Base-by-base conservation (phyloP, 2,329 filamentous ascomycete species). In the Thielaviopsis populi region DNA sequence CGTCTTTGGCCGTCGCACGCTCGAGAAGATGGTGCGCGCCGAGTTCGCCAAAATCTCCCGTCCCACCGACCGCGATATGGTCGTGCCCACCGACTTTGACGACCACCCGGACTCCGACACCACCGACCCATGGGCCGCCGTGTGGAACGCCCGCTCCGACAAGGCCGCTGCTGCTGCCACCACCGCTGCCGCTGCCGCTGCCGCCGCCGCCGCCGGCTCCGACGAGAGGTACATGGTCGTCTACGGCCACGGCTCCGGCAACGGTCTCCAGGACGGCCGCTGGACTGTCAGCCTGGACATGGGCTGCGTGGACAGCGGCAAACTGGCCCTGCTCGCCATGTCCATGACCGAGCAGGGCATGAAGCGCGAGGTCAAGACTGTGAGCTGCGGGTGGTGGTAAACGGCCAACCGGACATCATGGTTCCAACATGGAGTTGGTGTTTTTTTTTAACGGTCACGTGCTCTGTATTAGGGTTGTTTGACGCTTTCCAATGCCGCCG, bases 251-350 rank as follows among this genome's bases (percentile, higher is more conserved):
- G 89, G 96, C 72, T 83, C 89, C 24, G 85, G 85, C 69, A 75
- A 76, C 2, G 91, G 90, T 0, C 79, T 95, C 60, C 71, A 69
- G 40, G 68, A 78, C 66, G 70, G 82, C 60, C 78, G 80, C 59
- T 95, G 89, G 73, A 88, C 86, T 3, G 89, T 91, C 70, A 94
- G 94, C 0, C 77, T 97, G 58, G 94, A 97, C 73, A 88, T 87
- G 0, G 86, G 85, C 0, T 97, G 94, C 72, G 84, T 89, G 2
- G 82, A 81, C 67, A 91, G 91, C 11, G 85, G 84, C 1, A 78
- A 83, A 67, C 76, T 99, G 68, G 89, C 87, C 0, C 91, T 88
- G 1, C 73, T 96, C 65, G 78, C 96, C 1, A 82, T 96, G 42
- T 82, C 87, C 69, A 81, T 75, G 2, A 71, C 68, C 3, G 64